Evolutionary conservation across 2,329 filamentous ascomycete species (phyloP).

Genomic region (Colletotrichum incanum): DNA sequence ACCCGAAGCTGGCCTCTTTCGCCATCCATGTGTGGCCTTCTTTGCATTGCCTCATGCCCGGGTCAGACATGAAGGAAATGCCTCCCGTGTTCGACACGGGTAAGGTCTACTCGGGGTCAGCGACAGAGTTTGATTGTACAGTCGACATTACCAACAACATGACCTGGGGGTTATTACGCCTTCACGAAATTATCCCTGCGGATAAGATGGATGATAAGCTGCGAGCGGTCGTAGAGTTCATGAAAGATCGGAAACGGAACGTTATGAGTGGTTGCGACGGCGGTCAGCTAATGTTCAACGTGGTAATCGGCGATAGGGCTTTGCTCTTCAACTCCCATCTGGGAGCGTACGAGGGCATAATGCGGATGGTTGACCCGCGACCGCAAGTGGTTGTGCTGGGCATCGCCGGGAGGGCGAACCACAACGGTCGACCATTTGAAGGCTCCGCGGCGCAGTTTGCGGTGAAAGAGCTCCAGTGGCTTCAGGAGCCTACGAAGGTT

Average conservation of each 20-base stretch:
- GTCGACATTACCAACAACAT: background rate
- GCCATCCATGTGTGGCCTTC: conserved; percentile 47
- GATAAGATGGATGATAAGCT: background rate
- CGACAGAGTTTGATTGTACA: background rate
- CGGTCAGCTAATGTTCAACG: conserved; percentile 16
- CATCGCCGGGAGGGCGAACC: conserved; percentile 24
- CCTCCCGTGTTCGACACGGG: background rate
- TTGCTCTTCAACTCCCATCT: conserved; percentile 9
- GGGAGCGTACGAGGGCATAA: conserved; percentile 19
- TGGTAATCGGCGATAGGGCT: background rate
- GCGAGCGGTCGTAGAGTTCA: background rate
- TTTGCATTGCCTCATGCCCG: conserved; percentile 47
- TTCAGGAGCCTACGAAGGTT: conserved; percentile 6
- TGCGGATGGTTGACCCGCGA: conserved; percentile 8
- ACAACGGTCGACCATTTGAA: conserved; percentile 20
- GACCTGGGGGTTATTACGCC: background rate
- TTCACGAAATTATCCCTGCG: background rate
- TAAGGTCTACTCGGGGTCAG: background rate
- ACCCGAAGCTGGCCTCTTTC: conserved; percentile 28
- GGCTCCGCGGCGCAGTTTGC: conserved; percentile 26
- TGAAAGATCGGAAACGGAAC: background rate
- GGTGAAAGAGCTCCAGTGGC: conserved; percentile 17
- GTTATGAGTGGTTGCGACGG: background rate
- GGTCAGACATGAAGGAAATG: background rate
- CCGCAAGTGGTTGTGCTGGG: conserved; percentile 13